Evolutionary conservation across 2,329 filamentous ascomycete species (phyloP).

Genomic region (Phaeosphaeria sp.): DNA sequence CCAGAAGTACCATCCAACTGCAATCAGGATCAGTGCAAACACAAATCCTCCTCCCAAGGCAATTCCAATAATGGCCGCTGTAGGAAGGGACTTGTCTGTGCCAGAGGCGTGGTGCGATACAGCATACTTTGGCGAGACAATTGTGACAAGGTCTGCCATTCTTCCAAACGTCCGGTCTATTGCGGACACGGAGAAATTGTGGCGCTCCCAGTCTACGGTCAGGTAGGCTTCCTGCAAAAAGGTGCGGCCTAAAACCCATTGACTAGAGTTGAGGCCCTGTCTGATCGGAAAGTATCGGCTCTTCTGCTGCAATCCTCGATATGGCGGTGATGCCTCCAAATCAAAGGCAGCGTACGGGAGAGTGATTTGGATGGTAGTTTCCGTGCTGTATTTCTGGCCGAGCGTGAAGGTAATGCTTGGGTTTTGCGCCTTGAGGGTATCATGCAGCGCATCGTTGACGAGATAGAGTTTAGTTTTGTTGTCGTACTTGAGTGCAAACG

Average conservation of each 20-base stretch:
- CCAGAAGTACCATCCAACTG: constrained; percentile 45
- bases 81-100: constrained; percentile 18
- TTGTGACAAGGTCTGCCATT: constrained; percentile 37
- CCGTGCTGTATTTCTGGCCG: constrained; percentile 42
- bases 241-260: constrained; percentile 69
- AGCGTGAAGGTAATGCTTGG: constrained; percentile 54
- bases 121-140: constrained; percentile 38
- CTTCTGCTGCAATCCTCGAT: constrained; percentile 65
- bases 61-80: constrained; percentile 53
- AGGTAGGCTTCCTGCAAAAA: constrained; percentile 73
- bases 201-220: constrained; percentile 56
- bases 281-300: constrained; percentile 72
- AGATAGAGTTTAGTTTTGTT: constrained; percentile 69
- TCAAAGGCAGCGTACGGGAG: constrained; percentile 60
- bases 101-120: not conserved
- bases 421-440: constrained; percentile 54
- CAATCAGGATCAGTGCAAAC: constrained; percentile 38
- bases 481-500: constrained; percentile 71
- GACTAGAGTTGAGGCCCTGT: constrained; percentile 59
- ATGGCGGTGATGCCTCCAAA: constrained; percentile 52
- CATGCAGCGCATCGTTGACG: constrained; percentile 64
- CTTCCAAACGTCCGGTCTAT: constrained; percentile 40
- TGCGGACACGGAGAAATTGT: constrained; percentile 55
- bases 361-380: constrained; percentile 51
- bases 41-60: constrained; percentile 49